Evolutionary conservation across 2,329 filamentous ascomycete species (phyloP).

Genomic region (Colletotrichum scovillei): DNA sequence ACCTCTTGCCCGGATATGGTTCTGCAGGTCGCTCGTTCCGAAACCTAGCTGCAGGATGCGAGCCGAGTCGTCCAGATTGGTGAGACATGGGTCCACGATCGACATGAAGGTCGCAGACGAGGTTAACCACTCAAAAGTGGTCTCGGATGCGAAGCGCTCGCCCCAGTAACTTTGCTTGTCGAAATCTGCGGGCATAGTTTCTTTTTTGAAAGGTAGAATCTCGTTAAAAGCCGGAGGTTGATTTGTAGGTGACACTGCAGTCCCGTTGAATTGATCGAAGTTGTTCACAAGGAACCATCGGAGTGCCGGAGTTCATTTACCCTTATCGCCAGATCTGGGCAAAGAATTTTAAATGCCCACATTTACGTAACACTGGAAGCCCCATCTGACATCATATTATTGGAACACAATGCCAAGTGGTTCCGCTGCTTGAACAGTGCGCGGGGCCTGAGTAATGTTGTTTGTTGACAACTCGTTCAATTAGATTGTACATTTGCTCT

Average conservation of each 20-base stretch:
- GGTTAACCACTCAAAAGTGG: constrained; percentile 60
- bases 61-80: constrained; percentile 39
- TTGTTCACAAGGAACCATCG: background rate
- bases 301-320: background rate
- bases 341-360: constrained; percentile 29
- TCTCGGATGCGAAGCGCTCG: constrained; percentile 56
- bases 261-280: background rate
- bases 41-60: constrained; percentile 59
- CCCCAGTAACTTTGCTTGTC: constrained; percentile 64
- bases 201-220: background rate
- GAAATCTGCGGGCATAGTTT: constrained; percentile 47
- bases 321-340: constrained; percentile 12
- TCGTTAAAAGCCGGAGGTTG: too few relatives aligned
- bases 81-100: constrained; percentile 52
- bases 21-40: constrained; percentile 63
- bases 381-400: constrained; percentile 22
- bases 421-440: background rate
- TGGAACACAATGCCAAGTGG: background rate
- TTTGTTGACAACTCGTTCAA: too few relatives aligned
- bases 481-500: too few relatives aligned
- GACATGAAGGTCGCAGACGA: constrained; percentile 54
- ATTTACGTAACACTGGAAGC: constrained; percentile 16
- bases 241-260: too few relatives aligned
- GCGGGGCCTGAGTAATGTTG: background rate
- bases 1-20: constrained; percentile 54